Base-by-base conservation (phyloP, 2,329 filamentous ascomycete genomes). In the Stachybotrys echinatus region DNA sequence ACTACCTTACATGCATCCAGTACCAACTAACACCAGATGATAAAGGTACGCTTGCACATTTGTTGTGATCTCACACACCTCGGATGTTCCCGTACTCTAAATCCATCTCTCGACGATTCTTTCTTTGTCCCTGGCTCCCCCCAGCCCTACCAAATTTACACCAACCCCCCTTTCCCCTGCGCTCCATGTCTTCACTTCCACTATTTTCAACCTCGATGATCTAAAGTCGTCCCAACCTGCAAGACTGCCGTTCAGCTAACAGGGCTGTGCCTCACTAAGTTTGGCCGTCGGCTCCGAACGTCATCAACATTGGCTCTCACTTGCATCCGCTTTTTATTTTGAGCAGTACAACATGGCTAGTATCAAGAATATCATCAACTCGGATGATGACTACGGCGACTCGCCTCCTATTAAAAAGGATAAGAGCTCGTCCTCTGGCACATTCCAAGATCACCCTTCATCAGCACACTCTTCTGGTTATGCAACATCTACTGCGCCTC, bases 311-410 rank as follows among this genome's bases (percentile, higher is more conserved):
- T 62, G 53, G 59, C 54, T 58, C 60, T 51, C 53, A 61, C 58
- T 59, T 47, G 53, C 53, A 52, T 44, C 51, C 53, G 61, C 66
- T 67, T 70, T 69, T 68, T 66, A 61, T 67, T 71, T 64, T 65
- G 70, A 65, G 60, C 64, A 59, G 58, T 60, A 65, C 64, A 65
- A 65, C 67, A 80, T 81, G 77, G 71, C 76, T 57, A 78, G 74
- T 61, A 71, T 81, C 56, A 74, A 72, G 59, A 76, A 76, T 60
- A 81, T 81, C 63, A 80, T 81, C 74, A 78, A 80, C 63, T 68
- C 71, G 59, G 74, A 76, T 59, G 75, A 79, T 58, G 75, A 76
- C 58, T 68, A 72, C 54, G 63, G 63, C 52, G 67, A 71, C 55
- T 61, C 70, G 50, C 65, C 63, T 61, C 57, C 66, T 61, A 68